phyloP scores from a whole-genome alignment of 108 stramenopile species.

The Cyclotella cryptica region DNA sequence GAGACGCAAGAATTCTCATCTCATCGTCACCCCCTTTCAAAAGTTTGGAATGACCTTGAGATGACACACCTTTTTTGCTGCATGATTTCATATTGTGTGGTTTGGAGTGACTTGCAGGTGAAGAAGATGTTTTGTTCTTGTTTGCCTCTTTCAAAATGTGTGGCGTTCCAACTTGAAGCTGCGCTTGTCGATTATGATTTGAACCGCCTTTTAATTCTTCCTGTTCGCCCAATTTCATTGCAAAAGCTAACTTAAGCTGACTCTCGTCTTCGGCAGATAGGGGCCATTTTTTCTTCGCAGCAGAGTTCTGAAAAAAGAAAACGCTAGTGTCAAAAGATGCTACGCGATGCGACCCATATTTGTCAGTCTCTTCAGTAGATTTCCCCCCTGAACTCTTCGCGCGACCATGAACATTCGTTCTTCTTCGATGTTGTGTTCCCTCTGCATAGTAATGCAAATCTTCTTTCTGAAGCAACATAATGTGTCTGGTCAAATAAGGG shows the following conservation, averaged over 20 bases:
- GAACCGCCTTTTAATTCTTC: background rate
- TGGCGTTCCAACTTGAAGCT: background rate
- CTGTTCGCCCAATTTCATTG: slow-evolving; percentile 23
- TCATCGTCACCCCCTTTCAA: slow-evolving; percentile 45
- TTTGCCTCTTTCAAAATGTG: background rate
- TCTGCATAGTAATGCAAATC: slow-evolving; percentile 79
- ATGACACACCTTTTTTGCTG: background rate
- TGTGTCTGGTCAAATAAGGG: slow-evolving; percentile 60
- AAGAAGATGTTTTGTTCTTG: slow-evolving; percentile 3
- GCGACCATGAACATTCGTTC: background rate
- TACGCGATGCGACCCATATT: slow-evolving; percentile 64
- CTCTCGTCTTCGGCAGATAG: slow-evolving; percentile 41
- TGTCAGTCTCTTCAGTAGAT: background rate
- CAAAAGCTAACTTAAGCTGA: slow-evolving; percentile 59
- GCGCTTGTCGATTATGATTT: background rate
- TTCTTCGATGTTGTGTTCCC: slow-evolving; percentile 80
- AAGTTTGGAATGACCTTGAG: slow-evolving; percentile 29
- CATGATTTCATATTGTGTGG: background rate
- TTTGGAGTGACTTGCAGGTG: slow-evolving; percentile 2
- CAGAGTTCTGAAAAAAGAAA: slow-evolving; percentile 80
- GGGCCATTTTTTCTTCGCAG: slow-evolving; percentile 62
- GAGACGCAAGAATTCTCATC: slow-evolving; percentile 45
- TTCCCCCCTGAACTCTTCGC: slow-evolving; percentile 1
- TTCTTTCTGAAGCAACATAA: slow-evolving; percentile 62
- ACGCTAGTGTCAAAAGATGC: slow-evolving; percentile 88